Base-by-base conservation (phyloP, 441 rosid species). In the Cnidoscolus chayamansa region DNA sequence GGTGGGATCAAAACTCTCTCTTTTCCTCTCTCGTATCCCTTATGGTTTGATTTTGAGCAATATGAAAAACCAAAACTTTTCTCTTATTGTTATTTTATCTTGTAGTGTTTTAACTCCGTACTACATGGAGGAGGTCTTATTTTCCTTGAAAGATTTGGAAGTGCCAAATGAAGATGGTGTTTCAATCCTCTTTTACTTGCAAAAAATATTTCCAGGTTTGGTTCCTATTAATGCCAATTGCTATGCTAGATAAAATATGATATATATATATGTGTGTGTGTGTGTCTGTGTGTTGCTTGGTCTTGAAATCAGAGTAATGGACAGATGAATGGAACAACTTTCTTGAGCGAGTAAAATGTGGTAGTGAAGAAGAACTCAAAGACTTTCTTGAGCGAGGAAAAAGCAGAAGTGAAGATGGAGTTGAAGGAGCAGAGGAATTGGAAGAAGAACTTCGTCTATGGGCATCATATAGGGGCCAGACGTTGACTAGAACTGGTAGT, bases 381-480 rank as follows among this genome's bases (percentile, higher is more conserved):
- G 45, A 96, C 86, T 93, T 96, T 80, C 96, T 93, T 72, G 92
- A 93, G 78, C 85, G 98, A 72, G 86, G 89, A 73, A 49, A 74
- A 0, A 79, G 83, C 76, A 10, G 0, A 2, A 82, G 49, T 77
- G 98, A 93, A 82, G 98, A 93, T 82, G 87, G 86, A 71, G 86
- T 92, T 63, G 92, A 71, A 85, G 87, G 67, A 74, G 31, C 54
- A 25, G 88, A 85, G 70, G 92, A 89, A 11, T 78, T 84, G 57
- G 95, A 90, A 76, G 94, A 89, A 85, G 81, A 84, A 76, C 98
- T 96, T 78, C 95, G 99, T 74, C 81, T 86, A 32, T 96, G 99
- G 99, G 99, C 99, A 78, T 93, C 99, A 62, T 93, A 88, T 70
- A 86, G 97, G 81, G 99, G 99, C 76, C 99, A 96, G 78, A 96